Conservation (phyloP, 257 asterid genomes). For the Coffea canephora region DNA sequence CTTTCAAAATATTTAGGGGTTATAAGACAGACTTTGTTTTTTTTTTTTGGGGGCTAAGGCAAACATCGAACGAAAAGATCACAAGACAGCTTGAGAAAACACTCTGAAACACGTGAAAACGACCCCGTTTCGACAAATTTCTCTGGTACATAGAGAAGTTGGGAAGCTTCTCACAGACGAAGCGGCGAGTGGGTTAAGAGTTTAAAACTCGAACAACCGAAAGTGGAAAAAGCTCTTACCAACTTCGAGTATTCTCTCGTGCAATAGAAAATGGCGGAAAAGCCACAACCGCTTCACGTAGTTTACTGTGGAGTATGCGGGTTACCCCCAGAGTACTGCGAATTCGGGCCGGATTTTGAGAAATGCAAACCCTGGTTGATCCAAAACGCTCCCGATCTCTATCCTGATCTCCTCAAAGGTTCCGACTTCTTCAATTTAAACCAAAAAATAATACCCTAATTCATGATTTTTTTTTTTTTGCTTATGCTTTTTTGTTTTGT, state of each 20-base stretch:
- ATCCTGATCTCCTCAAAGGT: slow-evolving; percentile 92
- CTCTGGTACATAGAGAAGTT: neutral
- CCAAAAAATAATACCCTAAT: slow-evolving; percentile 8
- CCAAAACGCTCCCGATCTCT: slow-evolving; percentile 65
- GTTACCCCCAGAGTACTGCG: slow-evolving; percentile 95
- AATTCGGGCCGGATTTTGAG: slow-evolving; percentile 87
- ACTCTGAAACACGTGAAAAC: neutral
- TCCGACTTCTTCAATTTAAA: slow-evolving; percentile 7
- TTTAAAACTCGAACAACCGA: neutral
- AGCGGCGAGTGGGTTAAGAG: neutral
- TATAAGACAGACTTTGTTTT: too few relatives aligned
- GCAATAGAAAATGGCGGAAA: slow-evolving; percentile 63
- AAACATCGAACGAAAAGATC: too few relatives aligned
- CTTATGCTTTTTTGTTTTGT: neutral
- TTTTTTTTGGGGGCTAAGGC: too few relatives aligned
- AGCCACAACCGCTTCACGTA: slow-evolving; percentile 65
- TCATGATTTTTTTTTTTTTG: neutral
- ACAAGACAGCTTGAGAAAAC: too few relatives aligned
- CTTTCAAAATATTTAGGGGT: too few relatives aligned
- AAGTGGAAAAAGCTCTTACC: neutral
- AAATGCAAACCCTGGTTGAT: slow-evolving; percentile 97
- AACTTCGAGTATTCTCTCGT: neutral
- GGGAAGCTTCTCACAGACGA: neutral
- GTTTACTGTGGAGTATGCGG: slow-evolving; percentile 84
- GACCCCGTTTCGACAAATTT: neutral